Conservation (phyloP, 257 asterid species). For the Thymus quinquecostatus region DNA sequence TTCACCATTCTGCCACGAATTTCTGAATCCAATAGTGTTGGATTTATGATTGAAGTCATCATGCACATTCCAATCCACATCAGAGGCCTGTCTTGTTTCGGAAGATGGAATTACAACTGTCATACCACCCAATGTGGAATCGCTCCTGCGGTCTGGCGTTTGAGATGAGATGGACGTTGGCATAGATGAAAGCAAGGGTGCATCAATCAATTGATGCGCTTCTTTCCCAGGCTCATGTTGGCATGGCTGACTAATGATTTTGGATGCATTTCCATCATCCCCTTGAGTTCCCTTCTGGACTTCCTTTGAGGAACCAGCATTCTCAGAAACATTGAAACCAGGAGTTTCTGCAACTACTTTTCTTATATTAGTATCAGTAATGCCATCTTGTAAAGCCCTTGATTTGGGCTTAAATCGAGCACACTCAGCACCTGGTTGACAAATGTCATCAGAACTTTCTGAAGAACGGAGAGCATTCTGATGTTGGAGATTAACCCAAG, state of each 20-base stretch:
- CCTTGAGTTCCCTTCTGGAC: slow-evolving; percentile 33
- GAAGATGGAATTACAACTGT: slow-evolving; percentile 60
- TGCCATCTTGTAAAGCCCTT: slow-evolving; percentile 33
- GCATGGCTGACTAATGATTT: slow-evolving; percentile 29
- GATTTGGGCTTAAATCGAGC: slow-evolving; percentile 37
- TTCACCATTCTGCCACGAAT: slow-evolving; percentile 47
- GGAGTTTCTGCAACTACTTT: slow-evolving; percentile 33
- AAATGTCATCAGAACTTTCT: slow-evolving; percentile 42
- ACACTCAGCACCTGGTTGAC: slow-evolving; percentile 39
- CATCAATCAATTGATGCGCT: slow-evolving; percentile 37
- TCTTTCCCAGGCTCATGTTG: slow-evolving; percentile 32
- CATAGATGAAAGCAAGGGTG: slow-evolving; percentile 34
- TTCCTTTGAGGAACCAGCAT: slow-evolving; percentile 30
- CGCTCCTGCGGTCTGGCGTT: slow-evolving; percentile 34
- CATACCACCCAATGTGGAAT: slow-evolving; percentile 47
- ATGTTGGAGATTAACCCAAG: slow-evolving; percentile 42
- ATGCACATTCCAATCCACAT: slow-evolving; percentile 43
- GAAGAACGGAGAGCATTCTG: slow-evolving; percentile 34
- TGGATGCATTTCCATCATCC: slow-evolving; percentile 30
- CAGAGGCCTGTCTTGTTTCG: slow-evolving; percentile 50
- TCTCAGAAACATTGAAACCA: slow-evolving; percentile 33
- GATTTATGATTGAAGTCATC: slow-evolving; percentile 50
- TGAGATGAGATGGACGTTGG: slow-evolving; percentile 34
- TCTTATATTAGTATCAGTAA: slow-evolving; percentile 29
- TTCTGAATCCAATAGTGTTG: slow-evolving; percentile 43